phyloP scores from a whole-genome alignment of 1,284 basidiomycete species.

The Naganishia sp. region DNA sequence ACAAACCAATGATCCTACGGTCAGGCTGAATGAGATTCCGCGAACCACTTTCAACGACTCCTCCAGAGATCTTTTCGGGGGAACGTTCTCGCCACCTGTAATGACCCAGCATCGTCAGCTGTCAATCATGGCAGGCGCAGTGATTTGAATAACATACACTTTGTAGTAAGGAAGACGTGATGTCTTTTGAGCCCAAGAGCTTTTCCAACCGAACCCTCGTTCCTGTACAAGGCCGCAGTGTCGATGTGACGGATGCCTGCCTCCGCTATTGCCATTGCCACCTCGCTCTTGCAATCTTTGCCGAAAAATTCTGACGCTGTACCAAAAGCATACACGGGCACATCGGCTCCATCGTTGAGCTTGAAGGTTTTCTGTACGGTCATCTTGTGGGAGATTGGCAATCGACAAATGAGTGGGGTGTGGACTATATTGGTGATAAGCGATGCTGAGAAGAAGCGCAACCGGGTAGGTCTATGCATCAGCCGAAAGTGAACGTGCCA shows the following conservation, averaged over 20 bases:
- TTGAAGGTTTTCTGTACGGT: conserved; percentile 14
- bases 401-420: too few relatives aligned
- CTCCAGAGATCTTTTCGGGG: conserved; percentile 43
- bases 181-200: conserved; percentile 57
- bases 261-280: conserved; percentile 40
- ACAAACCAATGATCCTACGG: background rate
- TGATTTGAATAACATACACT: conserved; percentile 41
- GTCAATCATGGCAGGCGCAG: background rate
- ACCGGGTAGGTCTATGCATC: too few relatives aligned
- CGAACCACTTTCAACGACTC: conserved; percentile 45
- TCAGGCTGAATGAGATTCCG: background rate
- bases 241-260: conserved; percentile 52
- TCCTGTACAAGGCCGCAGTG: conserved; percentile 52
- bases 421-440: too few relatives aligned
- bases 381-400: too few relatives aligned
- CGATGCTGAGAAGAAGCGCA: too few relatives aligned
- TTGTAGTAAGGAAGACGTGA: conserved; percentile 61
- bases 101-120: background rate
- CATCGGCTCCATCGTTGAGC: conserved; percentile 33
- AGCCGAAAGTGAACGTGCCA: too few relatives aligned
- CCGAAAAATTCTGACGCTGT: conserved; percentile 33
- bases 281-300: conserved; percentile 29
- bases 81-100: conserved; percentile 12
- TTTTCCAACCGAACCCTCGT: conserved; percentile 59
- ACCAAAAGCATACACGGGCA: conserved; percentile 31